A percentile compares a stretch with the other conserved stretches of the same genome.
phyloP scores from a whole-genome alignment of 75 land plant species.

The Cupressus sempervirens region DNA sequence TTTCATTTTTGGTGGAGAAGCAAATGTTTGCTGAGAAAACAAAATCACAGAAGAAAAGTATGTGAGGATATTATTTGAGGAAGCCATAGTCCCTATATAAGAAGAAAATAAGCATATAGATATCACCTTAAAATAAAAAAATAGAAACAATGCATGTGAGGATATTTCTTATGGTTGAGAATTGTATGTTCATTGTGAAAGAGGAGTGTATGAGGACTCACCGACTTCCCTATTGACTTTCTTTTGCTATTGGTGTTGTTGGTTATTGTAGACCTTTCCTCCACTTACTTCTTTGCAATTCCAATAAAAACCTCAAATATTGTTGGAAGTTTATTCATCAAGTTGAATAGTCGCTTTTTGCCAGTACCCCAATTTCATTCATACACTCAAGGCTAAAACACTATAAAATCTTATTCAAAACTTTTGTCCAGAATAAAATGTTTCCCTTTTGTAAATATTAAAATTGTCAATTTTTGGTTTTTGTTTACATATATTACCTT shows the following conservation, averaged over 20 bases:
- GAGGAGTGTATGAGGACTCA: constrained; percentile 8
- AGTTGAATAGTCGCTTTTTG: constrained; percentile 65
- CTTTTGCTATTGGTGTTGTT: constrained; percentile 37
- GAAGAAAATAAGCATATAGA: too few species aligned
- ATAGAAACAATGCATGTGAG: too few species aligned
- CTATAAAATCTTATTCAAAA: neutral
- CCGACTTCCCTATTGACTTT: constrained; percentile 31
- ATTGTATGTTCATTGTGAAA: too few species aligned
- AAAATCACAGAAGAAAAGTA: neutral
- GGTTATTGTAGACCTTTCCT: constrained; percentile 40
- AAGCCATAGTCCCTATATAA: neutral
- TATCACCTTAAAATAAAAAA: too few species aligned
- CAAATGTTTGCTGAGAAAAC: constrained; percentile 11
- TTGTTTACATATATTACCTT: neutral
- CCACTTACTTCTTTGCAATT: constrained; percentile 53
- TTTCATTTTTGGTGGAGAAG: constrained; percentile 11
- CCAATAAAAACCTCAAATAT: constrained; percentile 77
- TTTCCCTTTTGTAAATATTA: neutral
- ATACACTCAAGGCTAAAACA: neutral
- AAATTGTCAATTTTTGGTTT: neutral
- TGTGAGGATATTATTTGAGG: neutral
- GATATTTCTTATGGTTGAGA: too few species aligned
- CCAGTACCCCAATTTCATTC: neutral
- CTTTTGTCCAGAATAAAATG: neutral
- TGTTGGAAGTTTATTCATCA: constrained; percentile 81